These are phyloP conservation scores for Monilinia vaccinii-corymbosi DNA, from an alignment of 2,329 filamentous ascomycete species.

Conservation along the genomic window DNA sequence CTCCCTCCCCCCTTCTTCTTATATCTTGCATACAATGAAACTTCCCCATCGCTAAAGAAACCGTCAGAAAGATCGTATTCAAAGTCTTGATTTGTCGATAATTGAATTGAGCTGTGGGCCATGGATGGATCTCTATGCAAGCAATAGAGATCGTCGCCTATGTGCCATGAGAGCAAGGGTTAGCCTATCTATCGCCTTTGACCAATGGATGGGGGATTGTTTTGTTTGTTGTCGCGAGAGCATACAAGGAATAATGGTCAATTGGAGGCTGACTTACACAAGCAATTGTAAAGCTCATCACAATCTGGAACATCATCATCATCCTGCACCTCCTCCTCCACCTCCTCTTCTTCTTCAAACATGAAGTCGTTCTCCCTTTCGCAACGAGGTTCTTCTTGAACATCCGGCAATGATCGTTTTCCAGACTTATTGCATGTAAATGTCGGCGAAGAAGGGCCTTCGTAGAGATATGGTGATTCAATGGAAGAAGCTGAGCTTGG, in stretches of 20 bases:
- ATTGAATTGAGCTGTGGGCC: constrained; percentile 27
- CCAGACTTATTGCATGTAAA: constrained; percentile 41
- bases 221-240: neutral
- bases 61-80: constrained; percentile 56
- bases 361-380: constrained; percentile 54
- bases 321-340: constrained; percentile 16
- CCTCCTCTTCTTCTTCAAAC: constrained; percentile 29
- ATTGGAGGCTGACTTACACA: too few species aligned
- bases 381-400: constrained; percentile 66
- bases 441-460: constrained; percentile 50
- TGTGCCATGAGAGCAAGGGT: constrained; percentile 16
- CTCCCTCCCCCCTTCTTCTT: constrained; percentile 51
- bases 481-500: constrained; percentile 74
- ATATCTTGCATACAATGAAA: constrained; percentile 36
- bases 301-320: constrained; percentile 18
- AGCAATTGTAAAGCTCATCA: constrained; percentile 53
- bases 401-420: constrained; percentile 66
- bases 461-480: constrained; percentile 45
- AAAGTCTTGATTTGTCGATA: constrained; percentile 38
- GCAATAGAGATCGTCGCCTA: constrained; percentile 53
- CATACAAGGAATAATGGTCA: too few species aligned
- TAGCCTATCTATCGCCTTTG: constrained; percentile 1
- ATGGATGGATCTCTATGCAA: constrained; percentile 40
- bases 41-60: constrained; percentile 57
- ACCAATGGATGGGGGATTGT: neutral